These are phyloP conservation scores for Lagerstroemia speciosa DNA, from an alignment of 345 rosid species.

Conservation along the genomic window DNA sequence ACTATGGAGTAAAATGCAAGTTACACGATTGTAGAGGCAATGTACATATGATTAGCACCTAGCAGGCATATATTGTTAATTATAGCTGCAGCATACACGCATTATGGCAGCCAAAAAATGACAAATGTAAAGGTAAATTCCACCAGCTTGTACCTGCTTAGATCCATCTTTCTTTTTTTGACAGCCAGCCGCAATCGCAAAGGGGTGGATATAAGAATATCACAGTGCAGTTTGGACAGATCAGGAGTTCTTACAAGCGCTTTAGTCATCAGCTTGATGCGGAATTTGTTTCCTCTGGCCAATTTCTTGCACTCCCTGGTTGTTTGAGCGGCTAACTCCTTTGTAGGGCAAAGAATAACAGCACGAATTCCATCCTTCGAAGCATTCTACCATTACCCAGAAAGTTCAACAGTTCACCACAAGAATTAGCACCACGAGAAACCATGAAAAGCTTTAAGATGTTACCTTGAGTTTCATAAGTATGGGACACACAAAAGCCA, in stretches of 20 bases:
- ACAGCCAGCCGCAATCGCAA: conserved; percentile 59
- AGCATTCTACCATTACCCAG: too few relatives aligned
- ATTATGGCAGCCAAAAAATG: background rate
- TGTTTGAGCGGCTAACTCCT: conserved; percentile 87
- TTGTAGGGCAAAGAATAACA: conserved; percentile 77
- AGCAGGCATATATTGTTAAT: background rate
- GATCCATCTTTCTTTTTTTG: conserved; percentile 58
- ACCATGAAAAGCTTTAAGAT: conserved; percentile 12
- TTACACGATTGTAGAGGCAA: too few relatives aligned
- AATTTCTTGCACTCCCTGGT: conserved; percentile 80
- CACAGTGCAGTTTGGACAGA: conserved; percentile 63
- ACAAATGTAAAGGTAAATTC: background rate
- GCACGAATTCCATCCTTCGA: conserved; percentile 35
- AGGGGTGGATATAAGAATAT: conserved; percentile 82
- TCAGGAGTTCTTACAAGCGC: conserved; percentile 48
- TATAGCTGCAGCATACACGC: background rate
- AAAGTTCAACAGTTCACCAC: too few relatives aligned
- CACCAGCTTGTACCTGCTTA: conserved; percentile 56
- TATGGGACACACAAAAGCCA: conserved; percentile 89
- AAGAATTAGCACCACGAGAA: too few relatives aligned
- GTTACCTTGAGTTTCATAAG: conserved; percentile 83
- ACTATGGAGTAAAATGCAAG: too few relatives aligned
- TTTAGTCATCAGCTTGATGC: conserved; percentile 68
- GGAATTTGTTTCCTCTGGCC: conserved; percentile 69
- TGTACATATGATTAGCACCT: too few relatives aligned